phyloP scores from a whole-genome alignment of 306 rosid species.

The Pterocarpus santalinus region DNA sequence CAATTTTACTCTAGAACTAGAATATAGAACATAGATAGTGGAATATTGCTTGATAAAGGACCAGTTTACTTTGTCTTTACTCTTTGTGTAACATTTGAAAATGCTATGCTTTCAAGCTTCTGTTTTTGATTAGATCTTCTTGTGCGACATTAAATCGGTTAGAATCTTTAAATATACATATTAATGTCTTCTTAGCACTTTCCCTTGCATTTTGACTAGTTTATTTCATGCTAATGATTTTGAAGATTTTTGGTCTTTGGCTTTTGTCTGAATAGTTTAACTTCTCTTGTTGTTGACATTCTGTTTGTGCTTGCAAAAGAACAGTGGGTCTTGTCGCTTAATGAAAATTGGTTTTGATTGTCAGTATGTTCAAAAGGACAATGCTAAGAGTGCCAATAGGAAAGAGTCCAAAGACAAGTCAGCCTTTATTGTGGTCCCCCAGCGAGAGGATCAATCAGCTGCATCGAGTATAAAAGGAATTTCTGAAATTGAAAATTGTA shows the following conservation, averaged over 20 bases:
- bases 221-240: conserved; percentile 23
- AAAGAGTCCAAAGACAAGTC: conserved; percentile 67
- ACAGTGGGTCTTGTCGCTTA: conserved; percentile 8
- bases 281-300: conserved; percentile 27
- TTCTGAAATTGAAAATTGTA: conserved; percentile 68
- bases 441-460: conserved; percentile 69
- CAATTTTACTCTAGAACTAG: too few relatives aligned
- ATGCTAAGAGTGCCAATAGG: conserved; percentile 59
- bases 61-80: too few relatives aligned
- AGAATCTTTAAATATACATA: too few relatives aligned
- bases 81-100: too few relatives aligned
- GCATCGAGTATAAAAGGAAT: conserved; percentile 65
- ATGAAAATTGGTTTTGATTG: conserved; percentile 48
- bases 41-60: too few relatives aligned
- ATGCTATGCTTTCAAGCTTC: too few relatives aligned
- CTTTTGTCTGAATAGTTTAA: conserved; percentile 24
- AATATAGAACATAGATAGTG: too few relatives aligned
- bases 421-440: conserved; percentile 62
- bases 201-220: conserved; percentile 4
- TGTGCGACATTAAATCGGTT: too few relatives aligned
- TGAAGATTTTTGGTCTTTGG: conserved; percentile 28
- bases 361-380: conserved; percentile 91
- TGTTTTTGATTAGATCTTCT: too few relatives aligned
- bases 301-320: conserved; percentile 43
- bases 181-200: neutral